These are phyloP conservation scores for Cokeromyces recurvatus DNA, from an alignment of 371 early-diverging fungal species.

Conservation along the genomic window DNA sequence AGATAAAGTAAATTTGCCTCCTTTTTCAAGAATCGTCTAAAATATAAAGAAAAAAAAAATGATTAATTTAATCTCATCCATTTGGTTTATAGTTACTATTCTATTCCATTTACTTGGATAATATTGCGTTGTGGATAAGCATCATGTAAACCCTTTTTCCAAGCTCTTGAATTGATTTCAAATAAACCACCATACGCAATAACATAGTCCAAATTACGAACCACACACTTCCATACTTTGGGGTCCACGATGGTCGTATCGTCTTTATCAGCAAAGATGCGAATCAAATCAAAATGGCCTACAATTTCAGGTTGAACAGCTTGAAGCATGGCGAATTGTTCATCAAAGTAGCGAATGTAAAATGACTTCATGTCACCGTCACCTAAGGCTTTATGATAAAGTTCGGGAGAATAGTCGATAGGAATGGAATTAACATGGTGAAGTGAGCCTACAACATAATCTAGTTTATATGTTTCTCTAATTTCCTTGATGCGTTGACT, in stretches of 20 bases:
- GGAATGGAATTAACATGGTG: conserved; percentile 84
- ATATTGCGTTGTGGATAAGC: conserved; percentile 88
- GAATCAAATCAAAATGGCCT: conserved; percentile 92
- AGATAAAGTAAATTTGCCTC: conserved; percentile 78
- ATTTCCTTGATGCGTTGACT: conserved; percentile 23
- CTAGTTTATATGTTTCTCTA: conserved; percentile 26
- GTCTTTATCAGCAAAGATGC: conserved; percentile 65
- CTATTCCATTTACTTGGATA: conserved; percentile 61
- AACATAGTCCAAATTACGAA: conserved; percentile 81
- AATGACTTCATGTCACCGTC: conserved; percentile 22
- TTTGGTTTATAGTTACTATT: background rate
- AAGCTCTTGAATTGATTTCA: conserved; percentile 90
- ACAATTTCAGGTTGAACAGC: conserved; percentile 73
- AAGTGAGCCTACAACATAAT: conserved; percentile 92
- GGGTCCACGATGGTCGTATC: conserved; percentile 18
- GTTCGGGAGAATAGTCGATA: conserved; percentile 74
- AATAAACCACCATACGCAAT: conserved; percentile 80
- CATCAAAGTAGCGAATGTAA: conserved; percentile 83
- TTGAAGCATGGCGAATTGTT: conserved; percentile 73
- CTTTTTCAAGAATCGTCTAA: conserved; percentile 58
- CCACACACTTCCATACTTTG: conserved; percentile 56
- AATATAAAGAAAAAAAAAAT: too few species aligned
- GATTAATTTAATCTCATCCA: background rate
- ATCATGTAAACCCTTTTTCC: conserved; percentile 81
- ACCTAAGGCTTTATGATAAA: conserved; percentile 48